phyloP scores from a whole-genome alignment of 371 early-diverging fungal genomes.

The Mucor plumbeus region DNA sequence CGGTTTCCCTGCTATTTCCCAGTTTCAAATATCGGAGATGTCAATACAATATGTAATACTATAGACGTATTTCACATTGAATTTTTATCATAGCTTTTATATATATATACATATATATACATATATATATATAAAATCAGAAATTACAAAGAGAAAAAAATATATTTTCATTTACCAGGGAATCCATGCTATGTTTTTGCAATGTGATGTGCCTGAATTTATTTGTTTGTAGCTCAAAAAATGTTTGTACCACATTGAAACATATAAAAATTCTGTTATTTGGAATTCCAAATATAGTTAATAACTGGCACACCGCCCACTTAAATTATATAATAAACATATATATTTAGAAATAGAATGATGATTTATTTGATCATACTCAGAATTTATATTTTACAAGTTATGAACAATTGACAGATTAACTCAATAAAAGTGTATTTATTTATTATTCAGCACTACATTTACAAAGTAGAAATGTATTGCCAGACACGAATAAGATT shows the following conservation, averaged over 20 bases:
- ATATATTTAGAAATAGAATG: too few species aligned
- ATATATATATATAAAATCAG: not conserved
- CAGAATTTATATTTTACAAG: too few species aligned
- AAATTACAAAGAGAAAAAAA: too few species aligned
- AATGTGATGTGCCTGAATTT: not conserved
- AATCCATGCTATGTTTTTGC: not conserved
- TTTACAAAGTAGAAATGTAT: constrained; percentile 65
- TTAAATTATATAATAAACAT: too few species aligned
- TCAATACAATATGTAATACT: not conserved
- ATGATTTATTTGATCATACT: too few species aligned
- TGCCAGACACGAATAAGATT: constrained; percentile 94
- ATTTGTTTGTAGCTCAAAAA: not conserved
- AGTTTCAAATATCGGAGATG: constrained; percentile 6
- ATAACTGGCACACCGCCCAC: too few species aligned
- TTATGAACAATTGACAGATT: too few species aligned
- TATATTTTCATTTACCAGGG: not conserved
- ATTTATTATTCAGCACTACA: not conserved
- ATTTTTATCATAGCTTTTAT: not conserved
- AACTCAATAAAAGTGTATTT: too few species aligned
- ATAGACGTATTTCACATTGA: not conserved
- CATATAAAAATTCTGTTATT: not conserved
- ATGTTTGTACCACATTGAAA: not conserved
- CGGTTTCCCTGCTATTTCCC: constrained; percentile 1
- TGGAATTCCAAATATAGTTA: not conserved
- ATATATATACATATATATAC: too few species aligned